Percentiles rank a stretch among this genome's conserved stretches.
Evolutionary conservation across 2,329 filamentous ascomycete genomes (phyloP).

Genomic region (Ophiostoma sp.): DNA sequence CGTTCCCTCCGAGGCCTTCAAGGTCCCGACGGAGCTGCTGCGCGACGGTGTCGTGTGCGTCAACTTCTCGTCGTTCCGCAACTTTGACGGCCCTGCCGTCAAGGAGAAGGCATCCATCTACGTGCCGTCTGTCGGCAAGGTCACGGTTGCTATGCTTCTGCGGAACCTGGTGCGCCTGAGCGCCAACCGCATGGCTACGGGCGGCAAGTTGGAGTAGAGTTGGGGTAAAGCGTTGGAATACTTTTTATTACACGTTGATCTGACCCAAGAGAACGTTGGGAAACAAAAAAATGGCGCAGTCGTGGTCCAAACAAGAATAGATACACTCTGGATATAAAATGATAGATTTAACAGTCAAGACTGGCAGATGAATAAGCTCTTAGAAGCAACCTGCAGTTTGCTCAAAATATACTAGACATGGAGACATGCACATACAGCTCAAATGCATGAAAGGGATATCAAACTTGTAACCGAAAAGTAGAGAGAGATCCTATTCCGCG

Average conservation of each 20-base stretch:
- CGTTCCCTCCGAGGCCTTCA: constrained; percentile 81
- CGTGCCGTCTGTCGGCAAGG: constrained; percentile 93
- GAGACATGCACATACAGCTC: not conserved
- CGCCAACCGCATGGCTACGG: constrained; percentile 20
- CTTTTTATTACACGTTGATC: not conserved
- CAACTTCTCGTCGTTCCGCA: constrained; percentile 94
- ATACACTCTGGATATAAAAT: not conserved
- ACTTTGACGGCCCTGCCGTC: constrained; percentile 77
- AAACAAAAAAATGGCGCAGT: not conserved
- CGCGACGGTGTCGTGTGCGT: constrained; percentile 94
- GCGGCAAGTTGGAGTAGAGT: constrained; percentile 18
- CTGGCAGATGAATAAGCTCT: not conserved
- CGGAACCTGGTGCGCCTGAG: constrained; percentile 65
- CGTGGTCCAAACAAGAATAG: not conserved
- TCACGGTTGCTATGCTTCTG: constrained; percentile 87
- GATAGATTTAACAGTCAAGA: not conserved
- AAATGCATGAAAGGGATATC: not conserved
- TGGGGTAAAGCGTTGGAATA: not conserved
- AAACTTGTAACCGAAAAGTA: not conserved
- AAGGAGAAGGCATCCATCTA: constrained; percentile 97
- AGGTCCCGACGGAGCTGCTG: constrained; percentile 77
- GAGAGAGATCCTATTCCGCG: constrained; percentile 17
- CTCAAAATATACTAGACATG: no score
- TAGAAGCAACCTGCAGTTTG: not conserved
- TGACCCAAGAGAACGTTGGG: not conserved